Evolutionary conservation across 306 rosid genomes (phyloP), one percentile per base, ranked within the genome.

Genomic region (Glycine soja): DNA sequence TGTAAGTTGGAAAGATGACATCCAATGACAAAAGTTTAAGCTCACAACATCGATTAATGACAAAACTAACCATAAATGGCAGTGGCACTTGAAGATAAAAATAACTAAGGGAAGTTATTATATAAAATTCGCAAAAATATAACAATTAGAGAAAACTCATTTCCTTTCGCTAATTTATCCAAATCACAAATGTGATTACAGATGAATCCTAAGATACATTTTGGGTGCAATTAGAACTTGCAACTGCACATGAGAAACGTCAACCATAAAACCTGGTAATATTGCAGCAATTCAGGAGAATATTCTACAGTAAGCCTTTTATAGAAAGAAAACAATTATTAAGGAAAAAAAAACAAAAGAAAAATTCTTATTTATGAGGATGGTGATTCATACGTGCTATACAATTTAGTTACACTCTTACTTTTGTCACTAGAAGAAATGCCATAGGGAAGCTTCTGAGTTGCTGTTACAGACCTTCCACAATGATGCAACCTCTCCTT

Each of bases 401-500:
- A 63, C 74, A 74, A 63, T 76, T 85, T 40, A 53, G 81, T 83
- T 73, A 51, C 87, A 63, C 36, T 65, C 78, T 59, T 42, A 64
- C 82, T 72, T 57, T 59, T 69, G 54, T 77, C 85, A 24, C 59
- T 9, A 7, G 69, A 80, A 71, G 89, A 80, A 57, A 91, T 82
- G 74, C 58, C 5, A 75, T 93, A 95, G 87, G n/a, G n/a, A 83
- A 70, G 97, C 99, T 76, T 95, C 92, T 10, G 92, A 78, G 83
- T 95, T 95, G 83, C 15, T 88, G 47, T 88, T 70, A 72, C 97
- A 95, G 42, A 95, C 90, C 89, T 89, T 91, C 99, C 95, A 95
- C 16, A 95, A 71, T 5, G 97, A 90, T 47, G 88, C 72, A 59
- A 93, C 89, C 88, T 95, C 99, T 72, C 97, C 97, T 54, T 90